Evolutionary conservation across 345 rosid species (phyloP), one percentile per base, ranked within the genome.

Genomic region (Eucalyptus cladocalyx): DNA sequence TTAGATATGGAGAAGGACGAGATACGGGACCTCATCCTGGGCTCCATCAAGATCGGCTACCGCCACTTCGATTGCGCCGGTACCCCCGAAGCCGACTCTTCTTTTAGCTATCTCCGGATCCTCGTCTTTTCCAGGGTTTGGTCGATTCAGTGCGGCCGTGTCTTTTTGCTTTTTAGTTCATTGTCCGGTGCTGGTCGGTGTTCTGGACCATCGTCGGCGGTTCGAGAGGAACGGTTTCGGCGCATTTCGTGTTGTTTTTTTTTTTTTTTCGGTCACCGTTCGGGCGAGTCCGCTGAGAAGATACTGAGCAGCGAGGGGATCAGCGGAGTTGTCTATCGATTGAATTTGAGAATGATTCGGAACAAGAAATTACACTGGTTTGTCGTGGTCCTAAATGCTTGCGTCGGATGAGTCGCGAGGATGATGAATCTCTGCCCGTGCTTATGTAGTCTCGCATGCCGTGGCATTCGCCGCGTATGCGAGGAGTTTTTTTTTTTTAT

Each of bases 61-160:
- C 98, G 97, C 94, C 98, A 97, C 92, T 92, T 97, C 90, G 99
- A 96, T 90, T 96, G 99, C 91, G 98, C 99, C 69, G 98, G 98
- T 97, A 92, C 10, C 58, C 24, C 58, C 58, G 58, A 0, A 8
- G 53, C 58, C 62, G 2, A 4, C 30, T 47, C 37, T 19, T 48
- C 26, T 24, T 42, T 28, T n/a, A 30, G 14, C 62, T 9, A n/a
- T 17, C 28, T 51, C 23, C 7, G 62, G 14, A 4, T 50, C 88
- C 49, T 42, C 42, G 50, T 42, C 53, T 18, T n/a, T 48, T 26
- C 54, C 26, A n/a, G 34, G 58, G 45, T 48, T 53, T 30, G 89
- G 45, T 47, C 80, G 58, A 21, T 72, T 37, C 23, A 37, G 81
- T 37, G 81, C 13, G 21, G n/a, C 51, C 23, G 87, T 86, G 26